Percentiles rank a stretch among this genome's conserved stretches.
Conservation (phyloP, 2,329 filamentous ascomycete species). For the Trichoderma afroharzianum region DNA sequence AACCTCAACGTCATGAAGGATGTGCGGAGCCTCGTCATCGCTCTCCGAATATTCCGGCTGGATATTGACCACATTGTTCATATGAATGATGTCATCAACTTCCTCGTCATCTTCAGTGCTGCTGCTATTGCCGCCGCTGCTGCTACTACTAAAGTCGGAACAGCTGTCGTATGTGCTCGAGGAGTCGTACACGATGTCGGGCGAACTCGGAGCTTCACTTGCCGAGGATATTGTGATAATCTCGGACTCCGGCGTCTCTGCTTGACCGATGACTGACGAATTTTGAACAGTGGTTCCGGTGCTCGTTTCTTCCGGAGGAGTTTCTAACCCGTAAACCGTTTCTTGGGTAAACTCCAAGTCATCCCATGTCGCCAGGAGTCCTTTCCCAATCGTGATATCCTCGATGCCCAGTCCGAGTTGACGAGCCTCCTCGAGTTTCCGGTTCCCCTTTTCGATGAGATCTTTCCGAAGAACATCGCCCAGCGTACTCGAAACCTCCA, state of each 20-base stretch:
- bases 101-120: background rate
- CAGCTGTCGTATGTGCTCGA: background rate
- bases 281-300: background rate
- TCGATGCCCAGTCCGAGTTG: constrained; percentile 21
- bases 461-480: constrained; percentile 22
- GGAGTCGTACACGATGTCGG: background rate
- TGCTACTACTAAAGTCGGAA: background rate
- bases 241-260: background rate
- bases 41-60: constrained; percentile 22
- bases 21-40: constrained; percentile 20
- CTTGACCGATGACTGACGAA: background rate
- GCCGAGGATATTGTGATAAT: background rate
- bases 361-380: constrained; percentile 31
- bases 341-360: background rate
- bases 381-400: constrained; percentile 25
- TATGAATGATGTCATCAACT: constrained; percentile 17
- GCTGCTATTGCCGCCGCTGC: background rate
- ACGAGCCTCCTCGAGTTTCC: constrained; percentile 26
- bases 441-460: constrained; percentile 27
- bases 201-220: background rate
- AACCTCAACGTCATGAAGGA: constrained; percentile 30
- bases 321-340: background rate
- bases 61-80: constrained; percentile 23
- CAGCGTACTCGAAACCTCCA: constrained; percentile 21
- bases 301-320: background rate